A percentile compares a stretch with the other conserved stretches of the same genome.
These are phyloP conservation scores for Coniochaeta pulveracea DNA, from an alignment of 2,329 filamentous ascomycete genomes.

Conservation along the genomic window DNA sequence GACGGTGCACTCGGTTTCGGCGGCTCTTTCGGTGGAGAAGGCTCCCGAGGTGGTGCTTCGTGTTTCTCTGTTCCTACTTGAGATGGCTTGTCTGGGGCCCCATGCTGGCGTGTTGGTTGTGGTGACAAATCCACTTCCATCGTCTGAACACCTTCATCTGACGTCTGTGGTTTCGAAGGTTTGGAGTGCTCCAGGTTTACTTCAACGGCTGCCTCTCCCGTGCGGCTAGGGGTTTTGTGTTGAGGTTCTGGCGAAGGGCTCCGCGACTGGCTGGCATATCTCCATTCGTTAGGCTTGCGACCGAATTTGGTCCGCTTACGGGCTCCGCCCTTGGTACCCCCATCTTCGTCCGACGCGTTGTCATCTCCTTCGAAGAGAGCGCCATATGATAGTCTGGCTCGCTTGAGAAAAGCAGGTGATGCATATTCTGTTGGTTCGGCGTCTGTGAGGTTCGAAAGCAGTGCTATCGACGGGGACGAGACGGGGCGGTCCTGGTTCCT, in stretches of 20 bases:
- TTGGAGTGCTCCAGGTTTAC: slow-evolving; percentile 6
- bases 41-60: too few relatives aligned
- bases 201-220: slow-evolving; percentile 11
- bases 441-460: neutral
- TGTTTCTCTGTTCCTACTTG: too few relatives aligned
- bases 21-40: neutral
- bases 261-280: slow-evolving; percentile 57
- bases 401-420: slow-evolving; percentile 72
- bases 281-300: slow-evolving; percentile 59
- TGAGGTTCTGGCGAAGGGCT: slow-evolving; percentile 47
- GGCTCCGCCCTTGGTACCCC: slow-evolving; percentile 44
- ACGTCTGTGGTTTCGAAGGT: slow-evolving; percentile 13
- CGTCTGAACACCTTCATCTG: slow-evolving; percentile 20
- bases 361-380: slow-evolving; percentile 51
- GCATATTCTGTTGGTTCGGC: slow-evolving; percentile 45
- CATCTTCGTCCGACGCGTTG: slow-evolving; percentile 63
- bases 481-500: too few relatives aligned
- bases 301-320: slow-evolving; percentile 63
- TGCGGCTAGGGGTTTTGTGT: slow-evolving; percentile 10
- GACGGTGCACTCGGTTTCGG: neutral
- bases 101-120: too few relatives aligned
- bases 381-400: slow-evolving; percentile 57
- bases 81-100: too few relatives aligned
- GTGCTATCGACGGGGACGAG: too few relatives aligned
- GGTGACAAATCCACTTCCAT: slow-evolving; percentile 12